Base-by-base conservation (phyloP, 2,329 filamentous ascomycete genomes). In the Fusarium heterosporum region DNA sequence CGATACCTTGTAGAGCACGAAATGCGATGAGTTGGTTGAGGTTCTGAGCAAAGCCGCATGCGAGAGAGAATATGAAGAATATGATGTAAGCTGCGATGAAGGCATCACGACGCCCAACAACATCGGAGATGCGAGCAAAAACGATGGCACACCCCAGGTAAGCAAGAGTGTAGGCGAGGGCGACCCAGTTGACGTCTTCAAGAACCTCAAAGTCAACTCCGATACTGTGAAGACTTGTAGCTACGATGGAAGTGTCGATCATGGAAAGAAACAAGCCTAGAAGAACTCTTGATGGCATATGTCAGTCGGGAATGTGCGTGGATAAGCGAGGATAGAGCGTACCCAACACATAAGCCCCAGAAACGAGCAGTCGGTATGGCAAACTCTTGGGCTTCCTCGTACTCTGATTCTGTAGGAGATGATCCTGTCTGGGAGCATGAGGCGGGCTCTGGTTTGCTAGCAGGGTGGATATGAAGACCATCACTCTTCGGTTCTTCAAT, bases 161-260 rank as follows among this genome's bases (percentile, higher is more conserved):
- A 12, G 85, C 77, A 22, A 88, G 76, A 0, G 84, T 86, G 66
- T 87, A 88, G 8, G 84, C 78, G 36, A 89, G 76, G 1, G 84
- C 84, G 1, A 87, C 80, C 84, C 84, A 86, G 68, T 85, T 87
- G 52, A 85, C 79, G 5, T 69, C 70, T 12, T 78, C 74, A 4
- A 84, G 66, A 14, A 79, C 77, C 12, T 79, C 55, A 45, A 89
- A 85, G 6, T 89, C 84, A 16, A 70, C 72, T 3, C 82, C 83
- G 45, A 89, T 88, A n/a, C 78, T 79, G 68, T 84, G 84, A 11
- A 89, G 74, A 42, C 84, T 84, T 13, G 86, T 88, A 2, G 86
- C 85, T 2, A 89, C 83, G 36, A 89, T 88, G 5, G 86, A 86
- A 2, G 83, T 82, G 72, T 89, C 86, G n/a, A 88, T 73, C 68